Evolutionary conservation across 208 protist genomes (phyloP).

Genomic region (Trichomonas vaginalis): DNA sequence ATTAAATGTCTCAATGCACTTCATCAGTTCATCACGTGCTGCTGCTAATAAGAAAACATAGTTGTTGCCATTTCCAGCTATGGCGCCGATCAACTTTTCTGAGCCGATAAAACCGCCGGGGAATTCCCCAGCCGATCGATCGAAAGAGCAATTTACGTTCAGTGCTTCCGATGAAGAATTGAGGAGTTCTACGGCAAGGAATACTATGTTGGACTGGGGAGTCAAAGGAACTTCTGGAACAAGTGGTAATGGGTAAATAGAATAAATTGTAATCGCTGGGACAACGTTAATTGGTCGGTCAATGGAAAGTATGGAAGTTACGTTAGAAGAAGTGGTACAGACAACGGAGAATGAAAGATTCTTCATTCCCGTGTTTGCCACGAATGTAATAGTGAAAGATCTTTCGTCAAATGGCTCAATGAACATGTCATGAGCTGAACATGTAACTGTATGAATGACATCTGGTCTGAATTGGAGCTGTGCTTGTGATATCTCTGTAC

Average conservation of each 20-base stretch:
- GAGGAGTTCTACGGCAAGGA: background rate
- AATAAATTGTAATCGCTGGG: background rate
- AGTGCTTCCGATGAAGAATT: background rate
- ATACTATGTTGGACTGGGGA: background rate
- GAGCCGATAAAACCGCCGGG: background rate
- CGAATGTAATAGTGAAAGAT: background rate
- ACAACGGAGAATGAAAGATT: background rate
- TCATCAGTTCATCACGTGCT: background rate
- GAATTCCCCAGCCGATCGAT: background rate
- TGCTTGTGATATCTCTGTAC: background rate
- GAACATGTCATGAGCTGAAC: background rate
- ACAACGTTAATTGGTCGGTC: background rate
- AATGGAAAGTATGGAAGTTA: background rate
- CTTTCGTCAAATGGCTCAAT: background rate
- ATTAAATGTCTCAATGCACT: background rate
- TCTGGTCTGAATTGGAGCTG: background rate
- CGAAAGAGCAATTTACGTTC: background rate
- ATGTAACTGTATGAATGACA: background rate
- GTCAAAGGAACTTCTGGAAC: background rate
- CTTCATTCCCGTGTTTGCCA: background rate
- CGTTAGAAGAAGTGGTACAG: background rate
- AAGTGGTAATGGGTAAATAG: background rate
- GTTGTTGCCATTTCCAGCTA: background rate
- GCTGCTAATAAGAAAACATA: background rate
- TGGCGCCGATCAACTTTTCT: background rate